Evolutionary conservation across 306 rosid genomes (phyloP).

Genomic region (Cercis canadensis): DNA sequence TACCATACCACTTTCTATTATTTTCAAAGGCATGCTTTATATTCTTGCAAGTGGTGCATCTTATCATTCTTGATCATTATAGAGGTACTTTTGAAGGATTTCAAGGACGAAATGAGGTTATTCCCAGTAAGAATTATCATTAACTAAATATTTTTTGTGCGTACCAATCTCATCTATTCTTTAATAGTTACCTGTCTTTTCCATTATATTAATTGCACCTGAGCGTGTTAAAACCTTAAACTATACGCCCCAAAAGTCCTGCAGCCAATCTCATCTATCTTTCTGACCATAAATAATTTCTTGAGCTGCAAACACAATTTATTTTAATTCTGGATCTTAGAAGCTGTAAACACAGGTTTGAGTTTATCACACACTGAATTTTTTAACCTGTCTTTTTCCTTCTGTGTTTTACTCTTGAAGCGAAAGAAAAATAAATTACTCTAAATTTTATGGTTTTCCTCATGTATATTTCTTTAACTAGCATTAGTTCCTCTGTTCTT

Average conservation of each 20-base stretch:
- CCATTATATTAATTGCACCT: background rate
- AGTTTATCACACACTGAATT: too few relatives aligned
- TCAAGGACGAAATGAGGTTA: constrained; percentile 1
- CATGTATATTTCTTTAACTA: constrained; percentile 28
- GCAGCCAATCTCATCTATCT: background rate
- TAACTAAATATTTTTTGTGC: constrained; percentile 4
- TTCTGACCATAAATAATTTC: constrained; percentile 24
- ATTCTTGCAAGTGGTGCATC: constrained; percentile 17
- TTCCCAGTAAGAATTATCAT: constrained; percentile 16
- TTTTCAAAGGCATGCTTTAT: constrained; percentile 17
- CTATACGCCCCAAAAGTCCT: background rate
- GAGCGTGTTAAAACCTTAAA: background rate
- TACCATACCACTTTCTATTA: background rate
- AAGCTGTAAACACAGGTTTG: background rate
- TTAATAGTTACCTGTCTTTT: constrained; percentile 6
- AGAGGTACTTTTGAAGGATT: constrained; percentile 20
- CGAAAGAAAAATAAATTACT: too few relatives aligned
- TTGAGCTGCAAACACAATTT: constrained; percentile 8
- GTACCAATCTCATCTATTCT: background rate
- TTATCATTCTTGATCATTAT: constrained; percentile 16
- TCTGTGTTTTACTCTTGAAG: too few relatives aligned
- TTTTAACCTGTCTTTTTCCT: too few relatives aligned
- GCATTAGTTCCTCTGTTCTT: constrained; percentile 15
- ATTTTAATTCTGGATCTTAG: background rate
- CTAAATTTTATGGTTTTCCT: too few relatives aligned